phyloP scores from a whole-genome alignment of 2,329 filamentous ascomycete species.

The Thermomyces lanuginosus region DNA sequence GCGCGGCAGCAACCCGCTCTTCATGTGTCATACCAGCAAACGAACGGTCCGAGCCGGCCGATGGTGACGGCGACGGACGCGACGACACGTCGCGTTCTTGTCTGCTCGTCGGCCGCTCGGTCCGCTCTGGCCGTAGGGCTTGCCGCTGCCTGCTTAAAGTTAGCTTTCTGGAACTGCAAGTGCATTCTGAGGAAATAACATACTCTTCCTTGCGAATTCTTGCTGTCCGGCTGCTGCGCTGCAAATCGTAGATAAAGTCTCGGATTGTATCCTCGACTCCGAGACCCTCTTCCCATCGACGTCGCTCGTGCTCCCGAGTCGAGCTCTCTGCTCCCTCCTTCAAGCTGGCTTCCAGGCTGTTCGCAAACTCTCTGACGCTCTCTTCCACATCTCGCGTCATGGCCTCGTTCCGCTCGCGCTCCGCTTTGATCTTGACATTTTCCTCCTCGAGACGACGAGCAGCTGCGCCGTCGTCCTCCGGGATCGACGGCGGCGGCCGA shows the following conservation, averaged over 20 bases:
- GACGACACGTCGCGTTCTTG: constrained; percentile 11
- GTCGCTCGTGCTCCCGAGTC: constrained; percentile 71
- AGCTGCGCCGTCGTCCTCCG: constrained; percentile 58
- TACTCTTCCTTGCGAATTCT: constrained; percentile 49
- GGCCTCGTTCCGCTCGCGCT: constrained; percentile 84
- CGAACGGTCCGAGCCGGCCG: constrained; percentile 49
- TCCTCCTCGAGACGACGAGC: constrained; percentile 81
- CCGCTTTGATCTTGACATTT: constrained; percentile 59
- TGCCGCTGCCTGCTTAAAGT: no score
- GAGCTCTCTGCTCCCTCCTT: constrained; percentile 64
- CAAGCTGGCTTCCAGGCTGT: constrained; percentile 68
- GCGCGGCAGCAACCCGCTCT: constrained; percentile 88
- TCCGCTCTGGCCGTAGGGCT: no score
- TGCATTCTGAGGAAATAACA: no score
- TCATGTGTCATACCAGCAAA: constrained; percentile 78
- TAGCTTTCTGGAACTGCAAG: no score
- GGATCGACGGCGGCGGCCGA: constrained; percentile 52
- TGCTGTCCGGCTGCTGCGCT: constrained; percentile 65
- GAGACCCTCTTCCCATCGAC: constrained; percentile 88
- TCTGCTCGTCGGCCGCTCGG: no score
- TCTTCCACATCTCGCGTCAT: constrained; percentile 97
- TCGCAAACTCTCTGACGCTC: constrained; percentile 76
- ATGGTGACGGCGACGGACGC: constrained; percentile 30
- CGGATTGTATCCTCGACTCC: constrained; percentile 93
- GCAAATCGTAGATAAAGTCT: constrained; percentile 94